These are phyloP conservation scores for Coriaria nepalensis DNA, from an alignment of 306 rosid species.

Conservation along the genomic window DNA sequence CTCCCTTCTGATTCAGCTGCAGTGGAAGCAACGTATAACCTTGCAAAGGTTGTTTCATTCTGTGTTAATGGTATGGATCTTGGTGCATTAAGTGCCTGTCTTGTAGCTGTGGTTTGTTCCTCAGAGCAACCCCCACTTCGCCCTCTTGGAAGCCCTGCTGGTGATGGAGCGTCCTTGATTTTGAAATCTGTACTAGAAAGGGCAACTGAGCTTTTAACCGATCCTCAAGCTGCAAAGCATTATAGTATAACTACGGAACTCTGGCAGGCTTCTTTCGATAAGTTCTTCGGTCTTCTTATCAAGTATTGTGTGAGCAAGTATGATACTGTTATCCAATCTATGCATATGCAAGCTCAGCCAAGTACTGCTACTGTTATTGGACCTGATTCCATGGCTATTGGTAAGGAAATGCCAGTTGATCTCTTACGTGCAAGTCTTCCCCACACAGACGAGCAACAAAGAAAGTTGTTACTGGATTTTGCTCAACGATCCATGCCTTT, in stretches of 20 bases:
- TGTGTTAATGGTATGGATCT: slow-evolving; percentile 73
- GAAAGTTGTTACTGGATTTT: slow-evolving; percentile 49
- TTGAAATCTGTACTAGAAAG: slow-evolving; percentile 75
- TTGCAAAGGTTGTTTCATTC: slow-evolving; percentile 58
- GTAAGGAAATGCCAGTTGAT: slow-evolving; percentile 91
- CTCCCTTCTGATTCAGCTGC: slow-evolving; percentile 61
- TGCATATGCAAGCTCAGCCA: slow-evolving; percentile 37
- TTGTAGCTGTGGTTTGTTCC: slow-evolving; percentile 86
- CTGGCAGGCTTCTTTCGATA: slow-evolving; percentile 95
- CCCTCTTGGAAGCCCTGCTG: slow-evolving; percentile 78
- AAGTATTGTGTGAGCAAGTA: slow-evolving; percentile 79
- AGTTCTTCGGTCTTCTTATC: slow-evolving; percentile 62
- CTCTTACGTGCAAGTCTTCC: slow-evolving; percentile 90
- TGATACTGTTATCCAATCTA: slow-evolving; percentile 56
- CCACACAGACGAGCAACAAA: slow-evolving; percentile 79
- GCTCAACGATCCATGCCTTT: slow-evolving; percentile 76
- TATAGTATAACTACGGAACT: slow-evolving; percentile 49
- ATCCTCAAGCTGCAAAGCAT: slow-evolving; percentile 65
- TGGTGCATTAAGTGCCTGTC: slow-evolving; percentile 82
- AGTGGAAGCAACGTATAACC: slow-evolving; percentile 47
- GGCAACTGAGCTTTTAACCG: slow-evolving; percentile 80
- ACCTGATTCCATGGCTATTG: slow-evolving; percentile 60
- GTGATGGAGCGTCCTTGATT: slow-evolving; percentile 83
- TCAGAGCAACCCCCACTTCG: slow-evolving; percentile 87
- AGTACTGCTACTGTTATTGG: slow-evolving; percentile 31